phyloP scores from a whole-genome alignment of 257 asterid species.

The Solanum sitiens region DNA sequence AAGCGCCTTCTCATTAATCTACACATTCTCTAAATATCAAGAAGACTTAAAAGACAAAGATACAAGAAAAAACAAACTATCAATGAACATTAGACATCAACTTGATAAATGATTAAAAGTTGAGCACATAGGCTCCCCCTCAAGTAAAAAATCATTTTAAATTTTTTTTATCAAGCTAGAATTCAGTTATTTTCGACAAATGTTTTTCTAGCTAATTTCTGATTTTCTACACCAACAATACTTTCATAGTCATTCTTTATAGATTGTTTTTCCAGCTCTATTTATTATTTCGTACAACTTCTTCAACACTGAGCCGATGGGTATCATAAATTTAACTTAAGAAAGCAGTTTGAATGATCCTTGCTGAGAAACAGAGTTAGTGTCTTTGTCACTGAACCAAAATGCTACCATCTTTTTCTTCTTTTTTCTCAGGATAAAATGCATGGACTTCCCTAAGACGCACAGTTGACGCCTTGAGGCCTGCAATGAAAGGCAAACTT shows the following conservation, averaged over 20 bases:
- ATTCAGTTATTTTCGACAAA: background rate
- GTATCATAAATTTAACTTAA: background rate
- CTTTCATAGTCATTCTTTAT: background rate
- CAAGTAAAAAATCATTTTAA: background rate
- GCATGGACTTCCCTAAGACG: background rate
- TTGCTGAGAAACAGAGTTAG: background rate
- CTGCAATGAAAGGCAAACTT: background rate
- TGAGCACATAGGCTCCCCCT: background rate
- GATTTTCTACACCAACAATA: background rate
- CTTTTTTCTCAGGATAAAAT: background rate
- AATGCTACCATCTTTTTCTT: background rate
- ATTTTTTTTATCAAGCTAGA: background rate
- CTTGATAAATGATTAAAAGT: background rate
- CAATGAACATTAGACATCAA: background rate
- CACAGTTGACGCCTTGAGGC: background rate
- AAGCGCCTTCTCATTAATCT: background rate
- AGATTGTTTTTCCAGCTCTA: background rate
- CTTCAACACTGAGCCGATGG: background rate
- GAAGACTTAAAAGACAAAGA: background rate
- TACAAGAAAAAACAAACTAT: background rate
- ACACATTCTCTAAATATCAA: background rate
- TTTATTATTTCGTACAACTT: background rate
- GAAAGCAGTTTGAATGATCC: background rate
- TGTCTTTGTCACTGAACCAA: background rate
- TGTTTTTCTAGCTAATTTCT: background rate